Conservation (phyloP, 768 basidiomycete genomes). For the Trametes sanguinea region DNA sequence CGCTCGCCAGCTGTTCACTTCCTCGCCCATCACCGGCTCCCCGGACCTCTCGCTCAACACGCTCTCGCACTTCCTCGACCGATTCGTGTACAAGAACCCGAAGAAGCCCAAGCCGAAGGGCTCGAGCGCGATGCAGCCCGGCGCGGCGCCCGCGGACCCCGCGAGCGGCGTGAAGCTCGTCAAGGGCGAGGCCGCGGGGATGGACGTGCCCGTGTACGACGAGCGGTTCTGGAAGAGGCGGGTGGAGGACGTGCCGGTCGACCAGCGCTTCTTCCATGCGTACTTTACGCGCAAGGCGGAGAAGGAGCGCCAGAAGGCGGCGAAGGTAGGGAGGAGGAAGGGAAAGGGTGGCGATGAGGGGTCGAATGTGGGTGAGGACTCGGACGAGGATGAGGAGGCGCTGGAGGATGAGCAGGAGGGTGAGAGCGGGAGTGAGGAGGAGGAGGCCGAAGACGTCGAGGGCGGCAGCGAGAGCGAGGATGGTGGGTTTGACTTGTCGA, state of each 20-base stretch:
- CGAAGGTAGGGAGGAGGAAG: slow-evolving; percentile 50
- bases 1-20: slow-evolving; percentile 75
- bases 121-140: slow-evolving; percentile 94
- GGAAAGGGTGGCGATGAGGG: slow-evolving; percentile 39
- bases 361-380: slow-evolving; percentile 34
- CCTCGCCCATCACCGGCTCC: slow-evolving; percentile 74
- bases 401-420: slow-evolving; percentile 25
- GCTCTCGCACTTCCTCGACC: slow-evolving; percentile 91
- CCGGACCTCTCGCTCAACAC: slow-evolving; percentile 92
- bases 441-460: no score
- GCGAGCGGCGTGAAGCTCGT: slow-evolving; percentile 69
- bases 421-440: slow-evolving; percentile 35
- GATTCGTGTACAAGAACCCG: slow-evolving; percentile 96
- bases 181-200: slow-evolving; percentile 54
- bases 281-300: slow-evolving; percentile 78
- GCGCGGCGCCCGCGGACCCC: slow-evolving; percentile 61
- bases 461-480: slow-evolving; percentile 18
- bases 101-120: slow-evolving; percentile 75
- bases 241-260: slow-evolving; percentile 76
- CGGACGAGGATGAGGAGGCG: slow-evolving; percentile 29
- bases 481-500: slow-evolving; percentile 17
- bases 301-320: slow-evolving; percentile 49
- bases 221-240: slow-evolving; percentile 71
- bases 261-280: slow-evolving; percentile 92
- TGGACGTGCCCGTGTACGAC: slow-evolving; percentile 64